phyloP scores from a whole-genome alignment of 2,329 filamentous ascomycete species.

The Achaetomium macrosporum region DNA sequence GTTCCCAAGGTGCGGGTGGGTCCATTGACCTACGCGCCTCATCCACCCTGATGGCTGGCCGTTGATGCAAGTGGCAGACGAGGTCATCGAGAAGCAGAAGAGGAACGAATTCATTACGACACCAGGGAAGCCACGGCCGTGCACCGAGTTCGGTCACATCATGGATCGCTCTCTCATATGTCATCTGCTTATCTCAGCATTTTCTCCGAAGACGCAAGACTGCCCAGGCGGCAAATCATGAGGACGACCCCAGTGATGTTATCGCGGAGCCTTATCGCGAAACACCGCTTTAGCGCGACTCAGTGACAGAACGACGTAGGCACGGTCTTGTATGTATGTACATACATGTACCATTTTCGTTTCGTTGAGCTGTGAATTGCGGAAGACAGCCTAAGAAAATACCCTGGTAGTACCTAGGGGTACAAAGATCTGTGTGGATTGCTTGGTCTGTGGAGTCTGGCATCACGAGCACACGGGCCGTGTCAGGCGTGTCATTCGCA shows the following conservation, averaged over 20 bases:
- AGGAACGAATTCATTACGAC: too few relatives aligned
- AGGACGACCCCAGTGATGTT: constrained; percentile 8
- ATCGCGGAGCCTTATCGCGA: constrained; percentile 23
- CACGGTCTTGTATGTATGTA: constrained; percentile 6
- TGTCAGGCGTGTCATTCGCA: constrained; percentile 18
- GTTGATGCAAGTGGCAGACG: neutral
- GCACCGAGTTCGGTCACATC: neutral
- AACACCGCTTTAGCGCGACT: constrained; percentile 21
- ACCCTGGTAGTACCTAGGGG: neutral
- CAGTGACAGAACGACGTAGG: constrained; percentile 7
- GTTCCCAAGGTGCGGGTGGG: neutral
- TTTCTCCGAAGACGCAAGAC: neutral
- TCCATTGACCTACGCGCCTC: neutral
- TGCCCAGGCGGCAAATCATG: neutral
- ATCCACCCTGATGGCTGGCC: neutral
- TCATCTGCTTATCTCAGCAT: neutral
- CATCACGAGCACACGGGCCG: constrained; percentile 20
- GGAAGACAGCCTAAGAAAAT: neutral
- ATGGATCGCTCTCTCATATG: neutral
- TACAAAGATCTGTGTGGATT: neutral
- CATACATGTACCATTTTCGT: constrained; percentile 13
- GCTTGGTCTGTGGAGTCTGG: neutral
- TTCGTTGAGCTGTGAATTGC: constrained; percentile 2
- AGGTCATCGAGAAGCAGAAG: too few relatives aligned
- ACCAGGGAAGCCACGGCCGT: too few relatives aligned